phyloP scores from a whole-genome alignment of 139 green algal genomes.

The Haematococcus lacustris region DNA sequence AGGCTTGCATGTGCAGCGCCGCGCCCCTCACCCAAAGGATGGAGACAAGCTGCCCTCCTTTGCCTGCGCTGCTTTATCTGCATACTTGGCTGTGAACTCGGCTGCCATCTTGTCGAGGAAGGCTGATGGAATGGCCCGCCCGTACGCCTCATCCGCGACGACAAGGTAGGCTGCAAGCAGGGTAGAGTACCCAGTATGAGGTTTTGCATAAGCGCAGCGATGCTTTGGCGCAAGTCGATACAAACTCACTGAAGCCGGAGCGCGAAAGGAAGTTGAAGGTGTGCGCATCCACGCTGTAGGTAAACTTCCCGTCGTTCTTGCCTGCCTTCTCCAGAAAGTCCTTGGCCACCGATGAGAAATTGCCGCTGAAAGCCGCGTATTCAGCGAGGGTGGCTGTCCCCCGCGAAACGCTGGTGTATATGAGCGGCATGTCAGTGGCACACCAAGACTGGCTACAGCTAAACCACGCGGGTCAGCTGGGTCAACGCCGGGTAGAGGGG shows the following conservation, averaged over 20 bases:
- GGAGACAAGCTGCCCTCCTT: conserved; percentile 47
- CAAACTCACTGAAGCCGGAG: conserved; percentile 66
- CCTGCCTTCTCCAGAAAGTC: conserved; percentile 69
- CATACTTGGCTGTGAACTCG: conserved; percentile 74
- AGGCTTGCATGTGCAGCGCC: neutral
- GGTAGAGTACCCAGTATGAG: too few species aligned
- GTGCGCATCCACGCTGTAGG: conserved; percentile 64
- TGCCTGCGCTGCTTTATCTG: conserved; percentile 51
- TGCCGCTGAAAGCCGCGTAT: conserved; percentile 82
- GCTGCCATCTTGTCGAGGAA: conserved; percentile 78
- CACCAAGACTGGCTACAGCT: too few species aligned
- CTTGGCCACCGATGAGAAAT: conserved; percentile 82
- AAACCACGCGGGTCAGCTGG: too few species aligned
- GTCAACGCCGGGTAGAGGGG: too few species aligned
- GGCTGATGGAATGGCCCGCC: conserved; percentile 83
- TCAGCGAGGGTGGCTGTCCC: conserved; percentile 59
- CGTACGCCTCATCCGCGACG: conserved; percentile 86
- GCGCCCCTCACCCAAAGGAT: conserved; percentile 49
- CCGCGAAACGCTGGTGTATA: conserved; percentile 25
- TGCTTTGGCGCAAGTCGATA: too few species aligned
- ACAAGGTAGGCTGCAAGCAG: conserved; percentile 72
- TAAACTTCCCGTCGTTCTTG: conserved; percentile 63
- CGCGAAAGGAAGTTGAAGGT: conserved; percentile 84
- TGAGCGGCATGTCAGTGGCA: conserved; percentile 27
- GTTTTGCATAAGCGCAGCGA: too few species aligned